Percentiles rank a stretch among this genome's conserved stretches.
phyloP scores from a whole-genome alignment of 371 early-diverging fungal species.

The Batrachochytrium dendrobatidis region DNA sequence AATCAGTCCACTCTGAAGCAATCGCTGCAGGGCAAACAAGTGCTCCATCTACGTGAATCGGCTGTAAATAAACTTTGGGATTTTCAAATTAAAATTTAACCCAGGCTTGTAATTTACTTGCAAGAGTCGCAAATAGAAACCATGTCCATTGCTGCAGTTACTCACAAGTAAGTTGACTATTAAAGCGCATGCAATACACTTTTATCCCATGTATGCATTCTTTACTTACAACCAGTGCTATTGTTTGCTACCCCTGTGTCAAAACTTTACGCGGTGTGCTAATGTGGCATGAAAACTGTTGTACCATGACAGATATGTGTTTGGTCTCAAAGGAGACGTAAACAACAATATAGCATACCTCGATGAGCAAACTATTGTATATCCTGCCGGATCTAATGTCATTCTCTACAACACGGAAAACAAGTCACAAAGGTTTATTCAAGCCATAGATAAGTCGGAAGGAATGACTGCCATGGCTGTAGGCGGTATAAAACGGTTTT shows the following conservation, averaged over 20 bases:
- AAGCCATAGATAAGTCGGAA: slow-evolving; percentile 36
- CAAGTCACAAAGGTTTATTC: slow-evolving; percentile 43
- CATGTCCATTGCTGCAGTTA: slow-evolving; percentile 40
- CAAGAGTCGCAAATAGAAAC: too few species aligned
- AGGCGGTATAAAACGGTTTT: slow-evolving; percentile 34
- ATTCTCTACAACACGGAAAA: slow-evolving; percentile 45
- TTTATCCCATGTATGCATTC: neutral
- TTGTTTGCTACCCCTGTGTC: neutral
- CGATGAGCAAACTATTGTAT: slow-evolving; percentile 44
- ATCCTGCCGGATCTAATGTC: slow-evolving; percentile 43
- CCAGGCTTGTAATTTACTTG: too few species aligned
- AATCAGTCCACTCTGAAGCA: too few species aligned
- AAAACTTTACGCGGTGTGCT: neutral
- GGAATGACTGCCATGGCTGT: slow-evolving; percentile 39
- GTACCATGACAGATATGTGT: slow-evolving; percentile 40
- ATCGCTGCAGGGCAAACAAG: too few species aligned
- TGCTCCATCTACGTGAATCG: too few species aligned
- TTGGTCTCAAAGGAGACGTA: slow-evolving; percentile 38
- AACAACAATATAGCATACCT: slow-evolving; percentile 29
- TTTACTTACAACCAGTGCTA: neutral
- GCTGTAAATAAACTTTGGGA: too few species aligned
- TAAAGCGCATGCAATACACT: neutral
- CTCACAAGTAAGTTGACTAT: slow-evolving; percentile 23
- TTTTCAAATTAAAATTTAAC: too few species aligned
- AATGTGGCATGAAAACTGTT: slow-evolving; percentile 13